Base-by-base conservation (phyloP, 129 eudicot genomes). In the Centella asiatica region DNA sequence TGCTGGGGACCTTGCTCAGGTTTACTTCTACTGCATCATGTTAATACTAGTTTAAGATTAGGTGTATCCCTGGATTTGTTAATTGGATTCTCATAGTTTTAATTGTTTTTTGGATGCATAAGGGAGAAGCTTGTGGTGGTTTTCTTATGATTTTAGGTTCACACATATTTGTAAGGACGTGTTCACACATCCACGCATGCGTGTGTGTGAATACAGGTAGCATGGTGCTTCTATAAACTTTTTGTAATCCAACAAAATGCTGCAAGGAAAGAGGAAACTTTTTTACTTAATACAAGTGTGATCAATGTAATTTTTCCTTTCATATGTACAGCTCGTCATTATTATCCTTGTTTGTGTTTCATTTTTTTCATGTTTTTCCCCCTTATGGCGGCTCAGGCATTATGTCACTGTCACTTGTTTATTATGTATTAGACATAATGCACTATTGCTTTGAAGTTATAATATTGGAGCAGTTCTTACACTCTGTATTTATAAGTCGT, bases 1-100 rank as follows among this genome's bases (percentile, higher is more conserved):
- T 70, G 82, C 90, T n/a, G 98, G 98, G 68, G 98, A 90, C 80
- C 98, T 90, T 76, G 98, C 94, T 71, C 98, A 90, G 98, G 98
- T 90, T 70, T 37, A 28, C 32, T 52, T 29, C 51, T 33, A 52
- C 18, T 69, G 46, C 36, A 29, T 66, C 22, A 28, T 31, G 47
- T 69, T 56, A 40, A 7, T 55, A 27, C 17, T 40, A 7, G 48
- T 58, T 17, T 12, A 34, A 31, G 4, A 26, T 33, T 46, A 14
- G 33, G 12, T 51, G 19, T 40, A n/a, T 25, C 37, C 50, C 31
- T 13, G 0, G 6, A 13, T 44, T 45, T 18, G 10, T 37, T 29
- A 9, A 25, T 22, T 56, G n/a, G 46, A 11, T 70, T 22, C 51
- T 58, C 23, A 25, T 61, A 18, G 15, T n/a, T 9, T 32, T 0